phyloP scores from a whole-genome alignment of 108 stramenopile genomes.

The Skeletonema potamos region DNA sequence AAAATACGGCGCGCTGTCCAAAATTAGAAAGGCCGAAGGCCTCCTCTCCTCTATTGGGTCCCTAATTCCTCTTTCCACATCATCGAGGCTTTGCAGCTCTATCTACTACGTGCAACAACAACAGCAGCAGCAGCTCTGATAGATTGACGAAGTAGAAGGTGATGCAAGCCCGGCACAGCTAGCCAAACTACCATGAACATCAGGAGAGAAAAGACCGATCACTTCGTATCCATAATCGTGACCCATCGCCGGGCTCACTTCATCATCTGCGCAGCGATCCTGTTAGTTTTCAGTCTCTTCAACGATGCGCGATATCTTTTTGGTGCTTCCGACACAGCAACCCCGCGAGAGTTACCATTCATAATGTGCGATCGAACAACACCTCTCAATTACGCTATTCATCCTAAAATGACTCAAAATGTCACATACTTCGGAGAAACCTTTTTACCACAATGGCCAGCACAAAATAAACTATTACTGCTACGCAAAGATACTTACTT shows the following conservation, averaged over 20 bases:
- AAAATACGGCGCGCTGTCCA: too few relatives aligned
- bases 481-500: not conserved
- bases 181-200: not conserved
- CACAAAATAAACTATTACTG: not conserved
- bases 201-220: not conserved
- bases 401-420: not conserved
- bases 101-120: too few relatives aligned
- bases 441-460: not conserved
- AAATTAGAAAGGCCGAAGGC: too few relatives aligned
- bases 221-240: not conserved
- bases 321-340: not conserved
- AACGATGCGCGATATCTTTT: not conserved
- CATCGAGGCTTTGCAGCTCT: too few relatives aligned
- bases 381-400: not conserved
- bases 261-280: not conserved
- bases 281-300: not conserved
- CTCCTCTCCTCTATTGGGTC: too few relatives aligned
- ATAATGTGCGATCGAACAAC: not conserved
- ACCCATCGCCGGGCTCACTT: not conserved
- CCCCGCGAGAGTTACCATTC: not conserved
- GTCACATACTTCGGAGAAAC: not conserved
- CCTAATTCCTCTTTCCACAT: too few relatives aligned
- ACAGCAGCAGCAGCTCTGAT: not conserved
- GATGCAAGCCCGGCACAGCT: not conserved
- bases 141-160: not conserved